Evolutionary conservation across 2,329 filamentous ascomycete genomes (phyloP).

Genomic region (Zasmidium angulare): DNA sequence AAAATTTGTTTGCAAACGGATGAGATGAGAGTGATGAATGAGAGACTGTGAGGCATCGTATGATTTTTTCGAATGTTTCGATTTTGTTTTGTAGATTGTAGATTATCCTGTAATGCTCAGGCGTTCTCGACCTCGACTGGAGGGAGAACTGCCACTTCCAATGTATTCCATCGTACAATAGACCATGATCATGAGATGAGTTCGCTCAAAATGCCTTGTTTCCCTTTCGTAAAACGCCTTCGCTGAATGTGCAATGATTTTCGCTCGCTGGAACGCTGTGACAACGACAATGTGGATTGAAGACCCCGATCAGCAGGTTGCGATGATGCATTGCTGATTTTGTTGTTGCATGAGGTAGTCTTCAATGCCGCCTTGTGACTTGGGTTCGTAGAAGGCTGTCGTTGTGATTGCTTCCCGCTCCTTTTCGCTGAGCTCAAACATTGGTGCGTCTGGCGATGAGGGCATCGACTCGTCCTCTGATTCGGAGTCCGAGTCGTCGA

Average conservation of each 20-base stretch:
- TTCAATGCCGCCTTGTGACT: conserved; percentile 25
- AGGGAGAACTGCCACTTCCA: conserved; percentile 19
- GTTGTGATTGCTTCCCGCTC: conserved; percentile 46
- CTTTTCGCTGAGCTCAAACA: conserved; percentile 49
- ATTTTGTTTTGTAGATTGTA: conserved; percentile 7
- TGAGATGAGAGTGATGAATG: background rate
- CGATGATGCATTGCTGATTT: conserved; percentile 40
- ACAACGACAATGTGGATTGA: conserved; percentile 22
- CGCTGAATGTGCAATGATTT: background rate
- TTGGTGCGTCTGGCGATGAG: conserved; percentile 45
- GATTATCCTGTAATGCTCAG: conserved; percentile 5
- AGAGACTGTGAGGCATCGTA: background rate
- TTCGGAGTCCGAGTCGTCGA: conserved; percentile 43
- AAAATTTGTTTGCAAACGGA: background rate
- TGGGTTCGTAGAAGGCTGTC: conserved; percentile 44
- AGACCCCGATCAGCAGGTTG: conserved; percentile 39
- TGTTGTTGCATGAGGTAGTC: conserved; percentile 38
- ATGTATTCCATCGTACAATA: background rate
- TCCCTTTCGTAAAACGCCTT: conserved; percentile 21
- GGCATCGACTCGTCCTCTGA: conserved; percentile 52
- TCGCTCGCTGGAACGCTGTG: conserved; percentile 10
- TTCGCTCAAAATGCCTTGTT: conserved; percentile 14
- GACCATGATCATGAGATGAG: conserved; percentile 24
- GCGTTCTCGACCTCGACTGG: conserved; percentile 15
- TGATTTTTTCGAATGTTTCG: conserved; percentile 10